Evolutionary conservation across 306 rosid genomes (phyloP), one percentile per base, ranked within the genome.

Genomic region (Macrotyloma uniflorum): DNA sequence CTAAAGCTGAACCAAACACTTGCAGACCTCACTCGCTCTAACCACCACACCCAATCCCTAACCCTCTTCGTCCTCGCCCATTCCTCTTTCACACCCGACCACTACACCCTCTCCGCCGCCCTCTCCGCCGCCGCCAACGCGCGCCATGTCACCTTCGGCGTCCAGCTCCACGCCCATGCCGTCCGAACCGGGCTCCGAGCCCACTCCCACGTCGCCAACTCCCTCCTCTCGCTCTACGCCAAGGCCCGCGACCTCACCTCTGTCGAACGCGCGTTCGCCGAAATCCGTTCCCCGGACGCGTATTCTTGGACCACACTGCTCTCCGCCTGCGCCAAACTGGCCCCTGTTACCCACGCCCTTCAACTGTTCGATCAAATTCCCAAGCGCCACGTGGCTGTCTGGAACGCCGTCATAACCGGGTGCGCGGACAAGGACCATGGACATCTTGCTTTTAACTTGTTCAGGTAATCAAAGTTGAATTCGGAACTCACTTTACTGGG

Each of bases 391-490:
- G 96, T 86, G 65, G 88, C 89, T 0, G 66, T 83, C 84, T 93
- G 96, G 98, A 93, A 93, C 70, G 96, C 96, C 40, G 43, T 89
- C 14, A 88, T 89, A 2, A 89, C 96, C 2, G 96, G 97, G 5
- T 87, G 85, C 59, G 71, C 81, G 0, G 83, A 82, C 62, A 85
- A 80, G 49, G 88, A 91, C 18, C 23, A 13, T 12, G 50, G 33
- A 32, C 68, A 62, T 26, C 61, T 84, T 81, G 91, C 89, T 80
- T 59, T 89, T 43, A 11, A 15, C 16, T 70, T 85, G 80, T 93
- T 93, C 54, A 65, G 66, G 58, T 65, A 18, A 65, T 11, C 70
- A 4, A 10, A 5, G 40, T 65, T 35, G 10, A 6, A 4, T 24
- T 62, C 19, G 4, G 20, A 11, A 5, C 40, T 11, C 30, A 10